These are phyloP conservation scores for Prinsepia uniflora DNA, from an alignment of 306 rosid species.

Conservation along the genomic window DNA sequence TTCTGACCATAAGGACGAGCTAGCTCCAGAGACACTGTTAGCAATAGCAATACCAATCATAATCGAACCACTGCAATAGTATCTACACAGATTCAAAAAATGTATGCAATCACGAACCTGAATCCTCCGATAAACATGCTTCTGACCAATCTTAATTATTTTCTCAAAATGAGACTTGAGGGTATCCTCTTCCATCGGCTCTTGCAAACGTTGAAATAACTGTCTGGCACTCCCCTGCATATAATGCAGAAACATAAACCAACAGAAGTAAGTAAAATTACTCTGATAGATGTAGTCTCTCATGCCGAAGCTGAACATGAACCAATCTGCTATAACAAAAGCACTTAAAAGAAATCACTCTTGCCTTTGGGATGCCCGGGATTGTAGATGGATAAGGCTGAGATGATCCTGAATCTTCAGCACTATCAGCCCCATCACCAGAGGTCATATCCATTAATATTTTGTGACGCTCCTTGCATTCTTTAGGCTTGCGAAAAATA, in stretches of 20 bases:
- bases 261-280: slow-evolving; percentile 25
- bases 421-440: slow-evolving; percentile 98
- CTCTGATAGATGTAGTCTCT: slow-evolving; percentile 7
- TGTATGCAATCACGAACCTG: slow-evolving; percentile 58
- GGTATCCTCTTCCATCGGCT: slow-evolving; percentile 95
- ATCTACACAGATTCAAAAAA: slow-evolving; percentile 3
- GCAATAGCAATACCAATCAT: background rate
- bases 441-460: slow-evolving; percentile 74
- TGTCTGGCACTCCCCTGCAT: slow-evolving; percentile 99
- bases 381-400: slow-evolving; percentile 96
- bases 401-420: slow-evolving; percentile 97
- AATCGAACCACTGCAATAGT: background rate
- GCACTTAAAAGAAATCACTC: slow-evolving; percentile 18
- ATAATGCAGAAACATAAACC: slow-evolving; percentile 20
- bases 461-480: slow-evolving; percentile 97
- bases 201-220: slow-evolving; percentile 91
- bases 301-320: slow-evolving; percentile 14
- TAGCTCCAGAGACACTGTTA: background rate
- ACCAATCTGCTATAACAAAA: background rate
- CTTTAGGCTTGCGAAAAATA: slow-evolving; percentile 88
- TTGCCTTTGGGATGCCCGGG: slow-evolving; percentile 99
- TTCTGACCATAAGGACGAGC: background rate
- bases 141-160: slow-evolving; percentile 88
- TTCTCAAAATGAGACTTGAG: slow-evolving; percentile 91
- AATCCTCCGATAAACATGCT: slow-evolving; percentile 59